Base-by-base conservation (phyloP, 345 rosid genomes). In the Syzygium aromaticum region DNA sequence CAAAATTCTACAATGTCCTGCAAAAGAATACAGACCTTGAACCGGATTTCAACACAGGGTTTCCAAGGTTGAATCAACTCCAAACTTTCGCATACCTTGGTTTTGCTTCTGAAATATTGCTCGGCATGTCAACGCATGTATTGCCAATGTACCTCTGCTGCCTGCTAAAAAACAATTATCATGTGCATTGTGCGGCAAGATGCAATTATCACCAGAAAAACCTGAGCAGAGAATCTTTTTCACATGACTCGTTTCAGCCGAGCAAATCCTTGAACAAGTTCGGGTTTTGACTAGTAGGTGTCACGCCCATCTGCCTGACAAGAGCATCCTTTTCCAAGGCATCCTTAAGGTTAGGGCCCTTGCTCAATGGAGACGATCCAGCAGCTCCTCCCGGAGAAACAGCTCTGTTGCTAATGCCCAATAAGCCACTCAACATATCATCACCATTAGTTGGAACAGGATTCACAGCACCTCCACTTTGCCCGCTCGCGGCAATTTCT, bases 301-400 rank as follows among this genome's bases (percentile, higher is more conserved):
- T 96, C 84, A 97, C 98, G 52, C 99, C 99, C 98, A 96, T 94
- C 92, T 96, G 96, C 94, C 99, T 95, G 61, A 95, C 95, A 40
- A 92, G 95, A 25, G 99, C 97, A 78, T 97, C 99, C 92, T 94
- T 97, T 90, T 94, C 96, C 87, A 95, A 89, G n/a, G 97, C 87
- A 82, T 94, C 93, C 91, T 92, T 94, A 17, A 86, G 87, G 89
- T 93, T 93, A 61, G 98, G 98, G 57, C 98, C 98, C 88, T 97
- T 97, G 28, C 91, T 86, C 53, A 87, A 67, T 90, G 89, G 94
- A 27, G 90, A 59, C 13, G 87, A 54, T 77, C 33, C 86, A 85
- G 92, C 61, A 54, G 51, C 52, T 67, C 88, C 91, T 83, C 86
- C 92, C 5, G 49, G 82, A 15, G 54, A 87, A 63, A 86, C 83